phyloP scores from a whole-genome alignment of 192 early-diverging fungal species.

The Cladochytrium replicatum region DNA sequence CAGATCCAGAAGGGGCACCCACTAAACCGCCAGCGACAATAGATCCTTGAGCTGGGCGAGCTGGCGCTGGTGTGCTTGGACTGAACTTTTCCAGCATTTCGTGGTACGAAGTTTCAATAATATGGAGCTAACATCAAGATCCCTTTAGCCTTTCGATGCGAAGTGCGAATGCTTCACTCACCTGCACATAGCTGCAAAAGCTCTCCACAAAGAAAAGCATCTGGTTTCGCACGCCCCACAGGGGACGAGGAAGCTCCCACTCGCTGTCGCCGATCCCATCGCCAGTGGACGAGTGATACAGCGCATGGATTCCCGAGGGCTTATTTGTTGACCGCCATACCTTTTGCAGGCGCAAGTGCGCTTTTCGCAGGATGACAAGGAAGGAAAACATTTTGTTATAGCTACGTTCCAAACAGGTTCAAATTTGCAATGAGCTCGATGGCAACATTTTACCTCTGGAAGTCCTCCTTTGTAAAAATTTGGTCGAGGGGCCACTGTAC shows the following conservation, averaged over 20 bases:
- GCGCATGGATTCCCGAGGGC: neutral
- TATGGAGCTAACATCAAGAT: constrained; percentile 18
- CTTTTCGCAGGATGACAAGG: constrained; percentile 43
- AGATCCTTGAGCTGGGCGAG: neutral
- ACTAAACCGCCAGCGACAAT: too few species aligned
- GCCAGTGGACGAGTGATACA: neutral
- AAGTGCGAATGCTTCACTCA: constrained; percentile 22
- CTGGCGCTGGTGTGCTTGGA: neutral
- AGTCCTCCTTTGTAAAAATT: constrained; percentile 47
- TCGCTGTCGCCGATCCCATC: constrained; percentile 5
- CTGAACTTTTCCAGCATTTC: constrained; percentile 2
- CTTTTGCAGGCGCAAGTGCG: constrained; percentile 42
- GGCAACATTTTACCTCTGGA: constrained; percentile 17
- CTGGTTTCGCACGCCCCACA: constrained; percentile 39
- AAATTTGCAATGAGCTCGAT: neutral
- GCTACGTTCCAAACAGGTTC: constrained; percentile 10
- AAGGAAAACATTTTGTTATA: constrained; percentile 57
- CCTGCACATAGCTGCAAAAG: constrained; percentile 65
- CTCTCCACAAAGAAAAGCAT: constrained; percentile 66
- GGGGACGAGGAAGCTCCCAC: constrained; percentile 9
- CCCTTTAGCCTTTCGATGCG: neutral
- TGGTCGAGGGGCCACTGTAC: constrained; percentile 62
- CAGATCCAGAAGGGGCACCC: too few species aligned
- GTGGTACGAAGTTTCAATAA: constrained; percentile 21
- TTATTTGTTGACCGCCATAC: constrained; percentile 17